Evolutionary conservation across 2,329 filamentous ascomycete genomes (phyloP).

Genomic region (Cadophora sp.): DNA sequence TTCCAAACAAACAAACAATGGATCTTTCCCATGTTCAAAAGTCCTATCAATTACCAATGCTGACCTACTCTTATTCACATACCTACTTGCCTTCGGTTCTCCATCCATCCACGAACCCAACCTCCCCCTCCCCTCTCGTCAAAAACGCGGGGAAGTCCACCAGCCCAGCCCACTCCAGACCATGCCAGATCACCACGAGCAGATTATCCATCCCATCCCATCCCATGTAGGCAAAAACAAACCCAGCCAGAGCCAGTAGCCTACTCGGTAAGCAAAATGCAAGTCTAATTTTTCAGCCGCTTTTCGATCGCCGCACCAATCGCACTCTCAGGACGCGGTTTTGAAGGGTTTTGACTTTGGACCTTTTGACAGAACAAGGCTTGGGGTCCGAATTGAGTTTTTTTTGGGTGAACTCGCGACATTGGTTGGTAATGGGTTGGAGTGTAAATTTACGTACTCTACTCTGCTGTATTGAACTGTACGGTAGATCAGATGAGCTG

Average conservation of each 20-base stretch:
- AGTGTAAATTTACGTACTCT: no score
- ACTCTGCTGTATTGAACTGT: no score
- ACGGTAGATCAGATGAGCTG: no score
- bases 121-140: background rate
- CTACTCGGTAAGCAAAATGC: background rate
- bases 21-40: background rate
- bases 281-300: constrained; percentile 1
- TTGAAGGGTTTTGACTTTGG: no score
- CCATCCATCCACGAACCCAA: background rate
- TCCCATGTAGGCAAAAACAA: background rate
- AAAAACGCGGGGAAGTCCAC: constrained; percentile 4
- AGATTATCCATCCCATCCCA: no score
- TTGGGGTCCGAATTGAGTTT: no score
- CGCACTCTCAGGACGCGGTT: background rate
- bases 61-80: no score
- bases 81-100: no score
- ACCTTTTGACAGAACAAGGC: no score
- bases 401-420: no score
- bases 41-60: background rate
- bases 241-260: background rate
- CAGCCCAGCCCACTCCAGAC: background rate
- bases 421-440: no score
- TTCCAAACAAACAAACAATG: background rate
- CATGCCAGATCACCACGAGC: background rate
- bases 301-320: background rate